Evolutionary conservation across 75 land plant genomes (phyloP), one percentile per base, ranked within the genome.

Genomic region (Sequoia sempervirens): DNA sequence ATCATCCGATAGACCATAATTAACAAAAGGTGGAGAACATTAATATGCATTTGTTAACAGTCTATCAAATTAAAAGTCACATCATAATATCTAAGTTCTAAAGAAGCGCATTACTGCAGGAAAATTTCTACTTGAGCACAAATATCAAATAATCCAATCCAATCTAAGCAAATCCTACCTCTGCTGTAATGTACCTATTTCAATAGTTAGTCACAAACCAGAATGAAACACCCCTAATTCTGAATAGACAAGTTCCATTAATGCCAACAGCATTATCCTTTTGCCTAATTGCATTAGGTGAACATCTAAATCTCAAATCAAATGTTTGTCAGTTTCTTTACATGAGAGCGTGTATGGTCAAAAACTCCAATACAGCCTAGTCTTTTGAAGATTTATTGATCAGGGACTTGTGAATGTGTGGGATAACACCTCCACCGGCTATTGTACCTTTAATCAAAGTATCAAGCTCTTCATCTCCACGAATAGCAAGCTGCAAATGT

Each of bases 391-490:
- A 85, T 69, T 91, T 91, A 86, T 91, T 91, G 47, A 91, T 90
- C 76, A 91, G 85, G 23, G 92, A 91, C 82, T 91, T 91, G 92
- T 91, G 93, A 37, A 91, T 91, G 84, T 91, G 91, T 47, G 93
- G 93, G 50, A 91, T 90, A 28, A 91, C 93, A 82, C 93, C 93
- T 15, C 93, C 93, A 72, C 91, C 91, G 11, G 89, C 89, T n/a
- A 88, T 88, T 28, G 89, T 88, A 6, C 89, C 89, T 52, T 88
- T 88, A 80, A 91, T 90, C 41, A 91, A 85, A 13, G 91, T 90
- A 81, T 90, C 91, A 36, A 91, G 91, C 82, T 91, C 93, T 85
- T 91, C 93, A 82, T 91, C 93, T 80, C 91, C 91, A 70, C 93
- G 85, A 26, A 91, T 90, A 28, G 93, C 93, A 30, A 91, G 92